phyloP scores from a whole-genome alignment of 441 rosid genomes.

The Erodium texanum region DNA sequence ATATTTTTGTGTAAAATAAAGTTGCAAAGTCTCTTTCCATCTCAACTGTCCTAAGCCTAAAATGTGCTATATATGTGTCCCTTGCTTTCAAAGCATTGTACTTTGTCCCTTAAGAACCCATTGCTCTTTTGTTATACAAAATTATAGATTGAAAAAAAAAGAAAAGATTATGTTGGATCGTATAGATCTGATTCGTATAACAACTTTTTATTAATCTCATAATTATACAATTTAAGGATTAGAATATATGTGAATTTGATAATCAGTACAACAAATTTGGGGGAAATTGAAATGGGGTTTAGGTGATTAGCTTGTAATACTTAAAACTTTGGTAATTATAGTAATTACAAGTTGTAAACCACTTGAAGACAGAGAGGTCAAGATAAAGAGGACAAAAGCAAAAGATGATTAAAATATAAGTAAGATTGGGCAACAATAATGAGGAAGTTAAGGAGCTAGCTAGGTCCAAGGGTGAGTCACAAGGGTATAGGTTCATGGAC shows the following conservation, averaged over 20 bases:
- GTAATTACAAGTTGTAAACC: neutral
- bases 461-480: slow-evolving; percentile 7
- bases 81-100: slow-evolving; percentile 41
- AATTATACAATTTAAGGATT: too few species aligned
- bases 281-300: neutral
- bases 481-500: neutral
- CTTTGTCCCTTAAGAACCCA: slow-evolving; percentile 1
- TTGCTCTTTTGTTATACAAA: neutral
- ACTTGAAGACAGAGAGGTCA: neutral
- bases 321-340: neutral
- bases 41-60: neutral
- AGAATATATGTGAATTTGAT: too few species aligned
- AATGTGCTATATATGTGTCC: slow-evolving; percentile 13
- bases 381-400: neutral
- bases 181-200: too few species aligned
- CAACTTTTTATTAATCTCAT: too few species aligned
- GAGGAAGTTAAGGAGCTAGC: slow-evolving; percentile 9
- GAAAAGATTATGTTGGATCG: too few species aligned
- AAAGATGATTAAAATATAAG: slow-evolving; percentile 12
- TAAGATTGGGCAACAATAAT: slow-evolving; percentile 13
- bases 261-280: neutral
- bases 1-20: slow-evolving; percentile 14
- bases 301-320: neutral
- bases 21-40: slow-evolving; percentile 41
- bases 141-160: neutral